Conservation (phyloP, 805 yeast genomes). For the Yarrowia sp. region DNA sequence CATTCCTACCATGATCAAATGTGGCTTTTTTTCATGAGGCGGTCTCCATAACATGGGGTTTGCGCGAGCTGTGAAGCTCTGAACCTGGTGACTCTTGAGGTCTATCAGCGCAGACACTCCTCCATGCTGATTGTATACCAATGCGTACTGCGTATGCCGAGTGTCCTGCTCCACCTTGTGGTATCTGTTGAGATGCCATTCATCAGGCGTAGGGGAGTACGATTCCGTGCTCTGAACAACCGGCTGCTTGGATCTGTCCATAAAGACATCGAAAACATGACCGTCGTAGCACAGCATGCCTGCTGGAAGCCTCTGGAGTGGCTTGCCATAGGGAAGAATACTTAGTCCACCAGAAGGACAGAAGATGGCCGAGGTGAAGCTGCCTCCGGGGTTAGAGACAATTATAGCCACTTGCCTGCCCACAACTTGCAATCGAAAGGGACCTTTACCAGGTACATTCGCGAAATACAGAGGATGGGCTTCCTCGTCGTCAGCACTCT, state of each 20-base stretch:
- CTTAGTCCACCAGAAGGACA: background rate
- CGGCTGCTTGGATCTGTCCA: background rate
- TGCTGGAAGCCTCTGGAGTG: background rate
- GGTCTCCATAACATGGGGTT: too few relatives aligned
- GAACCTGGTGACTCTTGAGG: background rate
- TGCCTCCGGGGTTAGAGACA: too few relatives aligned
- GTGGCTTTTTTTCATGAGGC: background rate
- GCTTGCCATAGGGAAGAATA: background rate
- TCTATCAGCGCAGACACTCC: background rate
- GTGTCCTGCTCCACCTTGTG: constrained; percentile 4
- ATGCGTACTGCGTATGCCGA: background rate
- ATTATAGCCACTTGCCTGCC: background rate
- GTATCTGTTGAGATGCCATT: background rate
- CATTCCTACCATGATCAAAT: background rate
- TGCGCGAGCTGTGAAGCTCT: background rate
- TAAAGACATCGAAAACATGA: constrained; percentile 1
- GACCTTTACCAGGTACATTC: background rate
- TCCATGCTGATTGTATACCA: background rate
- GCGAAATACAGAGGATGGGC: background rate
- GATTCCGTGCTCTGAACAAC: background rate
- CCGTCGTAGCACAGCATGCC: constrained; percentile 6
- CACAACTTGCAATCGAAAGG: background rate
- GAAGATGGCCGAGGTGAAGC: background rate
- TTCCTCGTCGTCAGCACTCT: background rate
- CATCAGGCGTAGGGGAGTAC: background rate